phyloP scores from a whole-genome alignment of 2,329 filamentous ascomycete species.

The Aquanectria penicillioides region DNA sequence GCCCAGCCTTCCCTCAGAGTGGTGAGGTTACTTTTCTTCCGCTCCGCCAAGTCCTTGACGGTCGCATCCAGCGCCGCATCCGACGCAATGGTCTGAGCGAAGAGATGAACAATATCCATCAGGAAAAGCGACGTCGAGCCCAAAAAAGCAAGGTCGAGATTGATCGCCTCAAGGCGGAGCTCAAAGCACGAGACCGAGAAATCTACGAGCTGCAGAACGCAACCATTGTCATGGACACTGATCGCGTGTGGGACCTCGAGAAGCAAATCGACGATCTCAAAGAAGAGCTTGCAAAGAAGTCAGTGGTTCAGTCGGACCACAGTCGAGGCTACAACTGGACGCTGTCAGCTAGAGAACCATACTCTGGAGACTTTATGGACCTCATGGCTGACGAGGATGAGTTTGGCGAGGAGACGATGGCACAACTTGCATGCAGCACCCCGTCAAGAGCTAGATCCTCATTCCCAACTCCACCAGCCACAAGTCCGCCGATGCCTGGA shows the following conservation, averaged over 20 bases:
- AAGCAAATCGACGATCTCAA: constrained; percentile 51
- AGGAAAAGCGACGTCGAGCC: constrained; percentile 55
- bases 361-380: constrained; percentile 55
- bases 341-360: constrained; percentile 59
- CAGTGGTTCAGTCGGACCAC: constrained; percentile 32
- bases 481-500: constrained; percentile 54
- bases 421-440: constrained; percentile 62
- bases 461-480: constrained; percentile 66
- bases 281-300: constrained; percentile 43
- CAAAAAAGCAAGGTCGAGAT: constrained; percentile 58
- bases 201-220: constrained; percentile 63
- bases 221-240: constrained; percentile 60
- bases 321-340: constrained; percentile 60
- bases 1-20: constrained; percentile 41
- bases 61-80: constrained; percentile 66
- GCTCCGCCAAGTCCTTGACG: constrained; percentile 65
- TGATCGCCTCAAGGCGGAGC: constrained; percentile 56
- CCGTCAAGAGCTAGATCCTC: constrained; percentile 57
- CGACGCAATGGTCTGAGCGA: constrained; percentile 67
- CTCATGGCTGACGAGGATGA: constrained; percentile 49
- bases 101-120: constrained; percentile 64
- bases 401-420: constrained; percentile 63
- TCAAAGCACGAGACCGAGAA: constrained; percentile 62
- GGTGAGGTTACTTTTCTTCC: constrained; percentile 53
- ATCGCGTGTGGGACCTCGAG: constrained; percentile 55